These are phyloP conservation scores for Cajanus cajan DNA, from an alignment of 306 rosid genomes.

Conservation along the genomic window DNA sequence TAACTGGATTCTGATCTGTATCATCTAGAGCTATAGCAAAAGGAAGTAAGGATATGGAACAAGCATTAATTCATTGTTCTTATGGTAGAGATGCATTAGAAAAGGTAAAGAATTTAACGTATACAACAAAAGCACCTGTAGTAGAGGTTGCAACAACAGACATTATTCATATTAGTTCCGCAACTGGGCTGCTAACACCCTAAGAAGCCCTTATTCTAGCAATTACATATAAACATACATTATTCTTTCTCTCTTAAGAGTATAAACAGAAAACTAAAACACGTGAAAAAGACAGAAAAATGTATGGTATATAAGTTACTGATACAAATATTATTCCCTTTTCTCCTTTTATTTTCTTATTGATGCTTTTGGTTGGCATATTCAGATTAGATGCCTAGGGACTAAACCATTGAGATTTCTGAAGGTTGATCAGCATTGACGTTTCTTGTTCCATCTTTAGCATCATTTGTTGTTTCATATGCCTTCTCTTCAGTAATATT, in stretches of 20 bases:
- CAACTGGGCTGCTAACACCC: not conserved
- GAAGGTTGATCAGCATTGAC: slow-evolving; percentile 26
- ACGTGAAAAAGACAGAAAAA: not conserved
- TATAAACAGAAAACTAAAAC: not conserved
- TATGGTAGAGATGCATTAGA: not conserved
- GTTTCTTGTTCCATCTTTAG: slow-evolving; percentile 21
- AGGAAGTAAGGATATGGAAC: not conserved
- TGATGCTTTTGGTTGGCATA: slow-evolving; percentile 12
- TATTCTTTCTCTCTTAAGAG: not conserved
- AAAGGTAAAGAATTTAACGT: not conserved
- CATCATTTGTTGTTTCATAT: slow-evolving; percentile 1
- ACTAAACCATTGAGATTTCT: slow-evolving; percentile 26
- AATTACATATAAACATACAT: slow-evolving; percentile 4
- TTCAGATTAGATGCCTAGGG: not conserved
- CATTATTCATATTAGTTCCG: slow-evolving; percentile 27
- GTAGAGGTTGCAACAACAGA: not conserved
- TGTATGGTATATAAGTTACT: not conserved
- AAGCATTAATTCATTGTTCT: slow-evolving; percentile 1
- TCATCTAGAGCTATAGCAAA: not conserved
- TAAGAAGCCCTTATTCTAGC: slow-evolving; percentile 24
- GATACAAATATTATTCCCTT: not conserved
- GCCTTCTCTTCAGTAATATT: not conserved
- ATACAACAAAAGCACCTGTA: not conserved
- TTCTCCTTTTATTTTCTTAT: slow-evolving; percentile 15
- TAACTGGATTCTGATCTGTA: not conserved